These are phyloP conservation scores for Fagopyrum tataricum DNA, from an alignment of 148 eudicot genomes.

Conservation along the genomic window DNA sequence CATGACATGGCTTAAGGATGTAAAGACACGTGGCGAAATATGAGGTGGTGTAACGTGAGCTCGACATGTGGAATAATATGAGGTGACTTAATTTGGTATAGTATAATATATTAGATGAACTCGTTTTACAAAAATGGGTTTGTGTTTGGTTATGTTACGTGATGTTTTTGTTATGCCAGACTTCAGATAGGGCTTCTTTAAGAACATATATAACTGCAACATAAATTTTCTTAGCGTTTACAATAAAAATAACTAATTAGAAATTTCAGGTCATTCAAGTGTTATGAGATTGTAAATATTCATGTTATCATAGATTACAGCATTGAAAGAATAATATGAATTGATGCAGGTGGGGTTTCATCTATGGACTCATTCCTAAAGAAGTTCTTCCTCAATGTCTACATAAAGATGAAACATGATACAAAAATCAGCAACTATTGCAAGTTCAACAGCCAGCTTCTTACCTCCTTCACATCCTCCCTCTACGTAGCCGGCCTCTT, in stretches of 20 bases:
- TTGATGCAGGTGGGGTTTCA: constrained; percentile 62
- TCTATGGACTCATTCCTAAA: constrained; percentile 57
- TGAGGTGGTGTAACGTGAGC: too few species aligned
- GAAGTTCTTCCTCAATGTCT: constrained; percentile 56
- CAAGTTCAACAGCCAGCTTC: constrained; percentile 55
- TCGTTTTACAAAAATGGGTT: neutral
- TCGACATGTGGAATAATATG: too few species aligned
- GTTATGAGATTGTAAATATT: neutral
- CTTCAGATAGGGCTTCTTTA: neutral
- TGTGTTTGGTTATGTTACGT: neutral
- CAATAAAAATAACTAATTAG: too few species aligned
- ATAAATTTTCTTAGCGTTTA: too few species aligned
- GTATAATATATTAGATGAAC: too few species aligned
- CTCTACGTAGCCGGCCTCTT: constrained; percentile 63
- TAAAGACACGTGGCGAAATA: too few species aligned
- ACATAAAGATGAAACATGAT: constrained; percentile 34
- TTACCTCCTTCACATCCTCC: constrained; percentile 74
- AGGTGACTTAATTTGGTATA: too few species aligned
- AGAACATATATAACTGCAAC: too few species aligned
- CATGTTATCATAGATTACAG: neutral
- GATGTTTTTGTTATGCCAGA: neutral
- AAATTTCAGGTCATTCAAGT: neutral
- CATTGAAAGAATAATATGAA: neutral
- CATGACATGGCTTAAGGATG: too few species aligned
- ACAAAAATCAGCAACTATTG: constrained; percentile 44